Evolutionary conservation across 257 asterid genomes (phyloP), one percentile per base, ranked within the genome.

Genomic region (Solanum verrucosum): DNA sequence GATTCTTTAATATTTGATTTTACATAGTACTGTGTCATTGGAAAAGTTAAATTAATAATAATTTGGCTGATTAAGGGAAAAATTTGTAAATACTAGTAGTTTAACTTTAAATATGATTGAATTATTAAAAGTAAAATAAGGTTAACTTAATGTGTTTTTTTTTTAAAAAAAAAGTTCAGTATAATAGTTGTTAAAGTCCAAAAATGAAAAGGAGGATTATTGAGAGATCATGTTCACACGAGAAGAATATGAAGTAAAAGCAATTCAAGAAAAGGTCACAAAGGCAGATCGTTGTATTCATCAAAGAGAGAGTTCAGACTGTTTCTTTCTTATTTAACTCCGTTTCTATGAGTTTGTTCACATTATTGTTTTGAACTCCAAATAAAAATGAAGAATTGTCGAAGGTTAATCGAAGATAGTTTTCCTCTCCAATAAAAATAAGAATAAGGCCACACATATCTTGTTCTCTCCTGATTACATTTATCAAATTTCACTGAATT

Each of bases 191-290:
- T 75, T 12, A 40, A n/a, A 78, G 29, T 73, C 63, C 13, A 78
- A 16, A 16, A 27, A 16, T 4, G 34, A 27, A 27, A 79, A 42
- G 49, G 83, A 70, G 88, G 89, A 46, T 78, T 86, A 79, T 89
- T 44, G 67, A 44, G 78, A 87, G 91, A 91, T 87, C 92, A 65
- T 81, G 65, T 91, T 90, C 91, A 88, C 92, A 89, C 87, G 83
- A 74, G 85, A 65, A 27, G 85, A 79, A 79, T 29, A 15, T 25
- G 67, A 44, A 35, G 15, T 16, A 79, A 79, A 79, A 16, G 40
- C 67, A 79, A 44, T 44, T 79, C 85, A 44, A 44, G 63, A 25
- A 29, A 59, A 78, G 35, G 35, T 73, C 14, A 0, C 59, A 38
- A n/a, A 38, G 52, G 84, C 15, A 29, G 68, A 81, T 46, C 42